phyloP scores from a whole-genome alignment of 2,329 filamentous ascomycete genomes.

The Penicillium sp. region DNA sequence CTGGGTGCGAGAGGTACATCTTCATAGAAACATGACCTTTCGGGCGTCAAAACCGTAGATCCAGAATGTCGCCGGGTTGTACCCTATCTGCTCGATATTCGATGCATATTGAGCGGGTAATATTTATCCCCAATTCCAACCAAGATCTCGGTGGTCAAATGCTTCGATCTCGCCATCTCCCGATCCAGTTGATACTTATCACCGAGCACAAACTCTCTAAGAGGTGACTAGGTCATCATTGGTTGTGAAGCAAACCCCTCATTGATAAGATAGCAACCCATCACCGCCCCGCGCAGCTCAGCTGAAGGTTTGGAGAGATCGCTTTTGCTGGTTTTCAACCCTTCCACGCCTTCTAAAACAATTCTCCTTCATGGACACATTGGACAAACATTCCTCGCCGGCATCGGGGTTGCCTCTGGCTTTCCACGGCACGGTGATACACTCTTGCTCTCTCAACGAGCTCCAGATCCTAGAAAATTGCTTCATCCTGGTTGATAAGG shows the following conservation, averaged over 20 bases:
- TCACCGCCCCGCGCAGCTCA: not conserved
- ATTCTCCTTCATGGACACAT: slow-evolving; percentile 6
- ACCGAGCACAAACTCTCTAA: not conserved
- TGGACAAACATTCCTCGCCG: slow-evolving; percentile 8
- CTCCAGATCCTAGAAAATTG: slow-evolving; percentile 34
- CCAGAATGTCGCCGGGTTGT: no score
- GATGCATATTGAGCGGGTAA: no score
- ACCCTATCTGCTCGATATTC: no score
- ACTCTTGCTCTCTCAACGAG: slow-evolving; percentile 22
- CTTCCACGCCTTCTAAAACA: not conserved
- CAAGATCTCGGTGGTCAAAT: no score
- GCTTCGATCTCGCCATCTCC: no score
- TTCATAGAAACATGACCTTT: not conserved
- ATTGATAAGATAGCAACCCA: slow-evolving; percentile 2
- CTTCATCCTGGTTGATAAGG: slow-evolving; percentile 30
- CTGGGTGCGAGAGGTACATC: not conserved
- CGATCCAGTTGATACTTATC: no score
- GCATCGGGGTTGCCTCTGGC: slow-evolving; percentile 26
- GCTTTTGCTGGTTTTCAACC: not conserved
- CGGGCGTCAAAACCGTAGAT: no score
- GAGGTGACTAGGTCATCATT: not conserved
- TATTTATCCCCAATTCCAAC: no score
- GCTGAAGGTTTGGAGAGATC: no score
- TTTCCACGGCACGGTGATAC: slow-evolving; percentile 38
- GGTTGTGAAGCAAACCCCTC: slow-evolving; percentile 5